Conservation (phyloP, 306 rosid genomes). For the Dryas octopetala region DNA sequence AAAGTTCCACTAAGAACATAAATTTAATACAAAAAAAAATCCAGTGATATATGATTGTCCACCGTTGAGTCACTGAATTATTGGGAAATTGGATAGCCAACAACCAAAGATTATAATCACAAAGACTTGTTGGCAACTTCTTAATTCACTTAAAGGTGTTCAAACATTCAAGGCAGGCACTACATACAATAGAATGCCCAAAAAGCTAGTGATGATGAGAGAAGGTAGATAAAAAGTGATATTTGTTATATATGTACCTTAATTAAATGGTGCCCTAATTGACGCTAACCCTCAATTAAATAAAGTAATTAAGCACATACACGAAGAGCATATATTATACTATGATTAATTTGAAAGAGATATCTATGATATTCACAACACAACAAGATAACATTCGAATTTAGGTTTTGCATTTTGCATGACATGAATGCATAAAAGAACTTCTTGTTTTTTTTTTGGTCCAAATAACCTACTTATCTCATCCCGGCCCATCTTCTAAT, state of each 20-base stretch:
- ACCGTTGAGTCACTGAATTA: conserved; percentile 22
- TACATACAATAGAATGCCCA: conserved; percentile 7
- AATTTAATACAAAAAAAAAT: conserved; percentile 24
- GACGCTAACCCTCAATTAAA: conserved; percentile 10
- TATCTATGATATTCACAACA: no score
- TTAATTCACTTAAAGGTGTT: conserved; percentile 15
- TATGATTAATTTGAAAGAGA: no score
- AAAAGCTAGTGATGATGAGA: conserved; percentile 30
- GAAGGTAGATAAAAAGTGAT: conserved; percentile 34
- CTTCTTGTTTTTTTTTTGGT: no score
- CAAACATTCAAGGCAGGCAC: conserved; percentile 27
- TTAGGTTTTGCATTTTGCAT: no score
- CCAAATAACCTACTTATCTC: no score
- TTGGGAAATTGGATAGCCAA: conserved; percentile 38
- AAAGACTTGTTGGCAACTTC: conserved; percentile 26
- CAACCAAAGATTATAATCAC: conserved; percentile 20
- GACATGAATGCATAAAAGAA: no score
- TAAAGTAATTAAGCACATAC: no score
- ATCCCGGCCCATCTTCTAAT: no score
- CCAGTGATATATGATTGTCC: conserved; percentile 19
- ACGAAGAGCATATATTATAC: no score
- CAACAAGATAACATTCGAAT: no score
- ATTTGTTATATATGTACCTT: conserved; percentile 36
- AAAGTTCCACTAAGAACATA: conserved; percentile 39
- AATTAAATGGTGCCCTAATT: conserved; percentile 19